Base-by-base conservation (phyloP, 352 stramenopile genomes). In the Phytophthora cactorum region DNA sequence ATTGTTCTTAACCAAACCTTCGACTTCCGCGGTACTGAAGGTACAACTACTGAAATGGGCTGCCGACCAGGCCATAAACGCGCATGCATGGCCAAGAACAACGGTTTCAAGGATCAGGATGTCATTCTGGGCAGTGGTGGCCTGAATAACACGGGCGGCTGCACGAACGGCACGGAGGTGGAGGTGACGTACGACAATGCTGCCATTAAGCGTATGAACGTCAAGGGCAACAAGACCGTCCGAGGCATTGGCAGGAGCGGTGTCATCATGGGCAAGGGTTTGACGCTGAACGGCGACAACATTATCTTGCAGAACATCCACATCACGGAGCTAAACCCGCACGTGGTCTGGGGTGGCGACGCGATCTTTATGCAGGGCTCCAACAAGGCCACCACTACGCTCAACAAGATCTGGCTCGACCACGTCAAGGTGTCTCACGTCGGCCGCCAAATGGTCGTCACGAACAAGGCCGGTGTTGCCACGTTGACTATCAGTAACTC, bases 401-500 rank as follows among this genome's bases (percentile, higher is more conserved):
- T 72, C 63, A 61, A 63, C 50, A 76, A 78, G 28, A 68, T 82
- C 38, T 85, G 74, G 77, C 49, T 85, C 27, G 75, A 85, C 59
- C 79, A 88, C 69, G 60, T 88, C 36, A 80, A 82, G 59, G 51
- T 88, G 9, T 75, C 63, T 6, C 36, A 41, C 6, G 62, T 82
- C 10, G 77, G 74, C 11, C 71, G 77, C 34, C 74, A 86, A 61
- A 82, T 87, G 71, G 49, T 87, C 38, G 67, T 69, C 7, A 75
- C 63, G 5, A 77, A 78, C 60, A 60, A 63, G 41, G 74, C 70
- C 4, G 65, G 77, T 4, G 70, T 77, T 7, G 57, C 55, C 14
- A 77, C 59, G 7, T 22, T 84, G 46, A 88, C 79, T 1, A 76
- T 88, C 68, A 84, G 72, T 46, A 84, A 85, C 66, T 82, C 66